A percentile compares a stretch with the other conserved stretches of the same genome.
Evolutionary conservation across 129 eudicot genomes (phyloP).

Genomic region (Solidago caesia): DNA sequence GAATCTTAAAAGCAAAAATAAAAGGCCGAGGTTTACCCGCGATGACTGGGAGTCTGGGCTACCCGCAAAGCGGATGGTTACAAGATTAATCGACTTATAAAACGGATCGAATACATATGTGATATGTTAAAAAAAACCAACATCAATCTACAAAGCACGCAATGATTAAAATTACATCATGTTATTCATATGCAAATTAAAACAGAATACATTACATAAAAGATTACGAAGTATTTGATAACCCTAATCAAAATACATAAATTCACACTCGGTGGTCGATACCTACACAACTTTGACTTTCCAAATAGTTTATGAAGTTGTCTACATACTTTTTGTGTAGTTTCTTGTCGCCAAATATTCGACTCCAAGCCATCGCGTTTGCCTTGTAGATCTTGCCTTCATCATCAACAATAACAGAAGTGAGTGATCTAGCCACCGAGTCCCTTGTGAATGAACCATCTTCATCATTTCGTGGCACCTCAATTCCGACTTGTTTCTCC

Average conservation of each 20-base stretch:
- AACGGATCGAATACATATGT: too few species aligned
- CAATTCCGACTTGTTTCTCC: conserved; percentile 28
- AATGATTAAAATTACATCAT: too few species aligned
- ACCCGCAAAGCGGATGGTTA: too few species aligned
- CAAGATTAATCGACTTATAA: too few species aligned
- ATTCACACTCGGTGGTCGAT: not conserved
- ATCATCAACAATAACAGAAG: conserved; percentile 27
- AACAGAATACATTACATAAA: not conserved
- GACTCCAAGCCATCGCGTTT: conserved; percentile 28
- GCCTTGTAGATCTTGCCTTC: conserved; percentile 33
- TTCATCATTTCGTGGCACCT: conserved; percentile 30
- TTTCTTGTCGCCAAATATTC: conserved; percentile 10
- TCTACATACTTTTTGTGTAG: conserved; percentile 23
- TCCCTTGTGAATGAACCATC: conserved; percentile 40
- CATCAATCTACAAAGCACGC: too few species aligned
- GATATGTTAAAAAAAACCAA: too few species aligned
- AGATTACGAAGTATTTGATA: not conserved
- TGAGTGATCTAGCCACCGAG: conserved; percentile 29
- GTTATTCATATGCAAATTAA: not conserved
- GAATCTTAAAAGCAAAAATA: too few species aligned
- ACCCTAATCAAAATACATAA: not conserved
- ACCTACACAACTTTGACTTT: not conserved
- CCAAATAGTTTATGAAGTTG: conserved; percentile 19
- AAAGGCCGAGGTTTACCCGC: too few species aligned
- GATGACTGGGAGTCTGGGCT: too few species aligned